Conservation (phyloP, 768 basidiomycete species). For the Phaeotremella skinneri region DNA sequence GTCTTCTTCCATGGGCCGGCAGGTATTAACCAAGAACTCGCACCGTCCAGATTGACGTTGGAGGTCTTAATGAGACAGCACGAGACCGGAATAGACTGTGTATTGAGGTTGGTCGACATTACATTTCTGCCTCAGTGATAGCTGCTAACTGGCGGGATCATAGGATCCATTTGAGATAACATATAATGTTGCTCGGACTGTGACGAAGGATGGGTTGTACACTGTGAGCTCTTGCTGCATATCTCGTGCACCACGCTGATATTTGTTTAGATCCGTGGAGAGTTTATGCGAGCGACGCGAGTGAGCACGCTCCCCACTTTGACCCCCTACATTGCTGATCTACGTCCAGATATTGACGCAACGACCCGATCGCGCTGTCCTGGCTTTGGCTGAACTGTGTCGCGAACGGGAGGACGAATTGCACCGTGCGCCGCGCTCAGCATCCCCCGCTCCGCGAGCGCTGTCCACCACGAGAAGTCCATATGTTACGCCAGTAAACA, state of each 20-base stretch:
- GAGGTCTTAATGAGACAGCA: slow-evolving; percentile 52
- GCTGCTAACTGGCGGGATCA: not conserved
- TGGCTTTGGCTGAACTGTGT: slow-evolving; percentile 83
- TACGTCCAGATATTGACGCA: slow-evolving; percentile 66
- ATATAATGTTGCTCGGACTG: slow-evolving; percentile 94
- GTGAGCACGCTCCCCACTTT: slow-evolving; percentile 26
- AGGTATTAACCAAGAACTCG: slow-evolving; percentile 7
- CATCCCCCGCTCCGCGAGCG: slow-evolving; percentile 45
- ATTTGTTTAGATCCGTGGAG: slow-evolving; percentile 77
- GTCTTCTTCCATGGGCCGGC: slow-evolving; percentile 1
- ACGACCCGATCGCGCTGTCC: slow-evolving; percentile 74
- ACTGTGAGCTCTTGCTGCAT: slow-evolving; percentile 59
- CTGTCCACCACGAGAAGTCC: slow-evolving; percentile 34
- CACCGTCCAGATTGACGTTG: slow-evolving; percentile 50
- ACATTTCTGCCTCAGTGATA: slow-evolving; percentile 1
- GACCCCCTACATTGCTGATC: slow-evolving; percentile 9
- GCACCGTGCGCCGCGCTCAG: slow-evolving; percentile 51
- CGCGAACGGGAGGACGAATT: slow-evolving; percentile 70
- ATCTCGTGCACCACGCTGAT: not conserved
- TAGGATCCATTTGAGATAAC: slow-evolving; percentile 96
- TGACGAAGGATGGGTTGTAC: slow-evolving; percentile 93
- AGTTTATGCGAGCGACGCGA: slow-evolving; percentile 88
- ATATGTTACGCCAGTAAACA: slow-evolving; percentile 30
- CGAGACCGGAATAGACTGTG: slow-evolving; percentile 92
- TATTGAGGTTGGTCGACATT: slow-evolving; percentile 68